Percentiles rank a stretch among this genome's conserved stretches.
Conservation (phyloP, 345 rosid genomes). For the Camelina neglecta region DNA sequence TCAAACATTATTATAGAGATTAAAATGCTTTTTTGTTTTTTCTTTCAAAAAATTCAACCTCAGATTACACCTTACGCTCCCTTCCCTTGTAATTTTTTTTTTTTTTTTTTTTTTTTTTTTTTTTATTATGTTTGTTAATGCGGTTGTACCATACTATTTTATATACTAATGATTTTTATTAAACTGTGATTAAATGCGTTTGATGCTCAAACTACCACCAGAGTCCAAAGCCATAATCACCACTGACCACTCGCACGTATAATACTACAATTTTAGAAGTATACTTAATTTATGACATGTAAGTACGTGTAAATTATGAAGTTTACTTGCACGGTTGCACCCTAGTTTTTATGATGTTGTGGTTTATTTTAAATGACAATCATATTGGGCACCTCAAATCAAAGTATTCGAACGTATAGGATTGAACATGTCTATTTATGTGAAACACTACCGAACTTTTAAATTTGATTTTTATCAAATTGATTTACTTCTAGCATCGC, state of each 20-base stretch:
- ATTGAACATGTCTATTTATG: conserved; percentile 6
- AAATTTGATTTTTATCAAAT: not conserved
- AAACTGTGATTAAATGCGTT: not conserved
- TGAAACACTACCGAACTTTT: conserved; percentile 7
- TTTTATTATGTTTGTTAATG: not conserved
- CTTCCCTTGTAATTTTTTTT: not conserved
- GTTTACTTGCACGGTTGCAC: conserved; percentile 39
- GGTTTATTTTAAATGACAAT: conserved; percentile 23
- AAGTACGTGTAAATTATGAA: conserved; percentile 28
- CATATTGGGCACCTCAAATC: conserved; percentile 26
- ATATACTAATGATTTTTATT: not conserved
- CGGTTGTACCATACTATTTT: conserved; percentile 2
- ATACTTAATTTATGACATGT: not conserved
- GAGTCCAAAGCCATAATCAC: not conserved
- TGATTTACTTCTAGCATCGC: not conserved
- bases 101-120: too few species aligned
- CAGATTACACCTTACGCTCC: not conserved
- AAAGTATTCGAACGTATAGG: not conserved
- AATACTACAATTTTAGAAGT: not conserved
- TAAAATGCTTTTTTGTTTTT: not conserved
- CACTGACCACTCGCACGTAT: not conserved
- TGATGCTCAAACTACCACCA: conserved; percentile 16
- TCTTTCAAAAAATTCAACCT: not conserved
- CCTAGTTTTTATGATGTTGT: conserved; percentile 28
- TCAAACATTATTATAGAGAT: not conserved